phyloP scores from a whole-genome alignment of 345 rosid genomes.

The Melastoma malabathricum region DNA sequence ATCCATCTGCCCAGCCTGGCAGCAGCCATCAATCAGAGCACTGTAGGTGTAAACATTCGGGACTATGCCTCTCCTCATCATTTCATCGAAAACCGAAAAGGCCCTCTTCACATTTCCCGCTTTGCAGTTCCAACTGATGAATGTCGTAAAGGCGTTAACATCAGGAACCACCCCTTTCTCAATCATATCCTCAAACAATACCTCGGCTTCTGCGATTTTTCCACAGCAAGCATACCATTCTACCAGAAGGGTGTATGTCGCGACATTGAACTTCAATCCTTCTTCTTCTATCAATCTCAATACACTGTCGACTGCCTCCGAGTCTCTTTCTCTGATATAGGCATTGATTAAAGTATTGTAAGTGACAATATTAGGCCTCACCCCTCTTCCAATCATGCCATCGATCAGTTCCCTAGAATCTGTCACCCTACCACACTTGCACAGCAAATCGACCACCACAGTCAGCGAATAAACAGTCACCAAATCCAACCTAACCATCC shows the following conservation, averaged over 20 bases:
- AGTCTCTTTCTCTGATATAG: constrained; percentile 37
- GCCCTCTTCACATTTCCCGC: constrained; percentile 48
- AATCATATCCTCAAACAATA: constrained; percentile 62
- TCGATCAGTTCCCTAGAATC: constrained; percentile 36
- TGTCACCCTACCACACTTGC: constrained; percentile 44
- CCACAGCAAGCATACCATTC: constrained; percentile 25
- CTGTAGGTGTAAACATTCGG: constrained; percentile 59
- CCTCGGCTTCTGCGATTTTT: constrained; percentile 39
- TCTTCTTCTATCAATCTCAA: constrained; percentile 53
- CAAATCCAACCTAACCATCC: constrained; percentile 34
- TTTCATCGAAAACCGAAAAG: constrained; percentile 60
- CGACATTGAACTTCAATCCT: constrained; percentile 34
- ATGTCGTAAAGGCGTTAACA: constrained; percentile 40
- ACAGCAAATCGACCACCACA: constrained; percentile 48
- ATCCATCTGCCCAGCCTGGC: constrained; percentile 62
- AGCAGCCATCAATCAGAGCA: constrained; percentile 60
- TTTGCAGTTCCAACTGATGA: constrained; percentile 43
- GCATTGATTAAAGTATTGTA: constrained; percentile 59
- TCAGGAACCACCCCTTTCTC: constrained; percentile 39
- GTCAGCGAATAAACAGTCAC: constrained; percentile 57
- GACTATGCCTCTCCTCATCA: constrained; percentile 39
- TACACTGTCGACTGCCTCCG: constrained; percentile 28
- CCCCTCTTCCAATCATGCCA: constrained; percentile 32
- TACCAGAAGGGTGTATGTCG: constrained; percentile 49
- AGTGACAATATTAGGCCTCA: constrained; percentile 49